phyloP scores from a whole-genome alignment of 1,284 basidiomycete species.

The Puccinia triticina region DNA sequence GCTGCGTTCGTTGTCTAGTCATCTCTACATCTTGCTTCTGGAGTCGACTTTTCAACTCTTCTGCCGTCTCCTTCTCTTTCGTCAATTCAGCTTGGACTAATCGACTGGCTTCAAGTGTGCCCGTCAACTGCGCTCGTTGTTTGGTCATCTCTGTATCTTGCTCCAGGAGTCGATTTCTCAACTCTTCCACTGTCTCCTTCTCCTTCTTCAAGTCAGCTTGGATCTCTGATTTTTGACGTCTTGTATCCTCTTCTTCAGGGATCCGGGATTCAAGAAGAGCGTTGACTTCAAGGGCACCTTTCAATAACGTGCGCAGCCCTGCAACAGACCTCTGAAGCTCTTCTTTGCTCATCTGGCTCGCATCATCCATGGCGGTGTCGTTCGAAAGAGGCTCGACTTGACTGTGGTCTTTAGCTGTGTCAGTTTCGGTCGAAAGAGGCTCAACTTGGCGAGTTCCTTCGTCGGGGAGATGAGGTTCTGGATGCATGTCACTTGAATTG shows the following conservation, averaged over 20 bases:
- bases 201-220: background rate
- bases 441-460: background rate
- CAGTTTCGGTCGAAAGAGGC: background rate
- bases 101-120: background rate
- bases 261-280: background rate
- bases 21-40: conserved; percentile 9
- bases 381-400: background rate
- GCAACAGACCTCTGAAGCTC: background rate
- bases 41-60: background rate
- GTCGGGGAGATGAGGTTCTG: background rate
- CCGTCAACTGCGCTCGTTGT: background rate
- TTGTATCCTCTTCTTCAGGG: background rate
- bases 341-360: background rate
- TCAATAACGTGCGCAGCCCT: background rate
- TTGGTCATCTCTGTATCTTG: background rate
- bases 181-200: background rate
- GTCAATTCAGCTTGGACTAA: background rate
- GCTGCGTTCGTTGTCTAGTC: background rate
- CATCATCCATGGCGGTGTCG: background rate
- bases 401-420: background rate
- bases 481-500: no score
- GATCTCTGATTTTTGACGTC: background rate
- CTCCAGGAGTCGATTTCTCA: background rate
- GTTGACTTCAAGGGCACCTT: conserved; percentile 2
- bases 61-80: background rate